A percentile compares a stretch with the other conserved stretches of the same genome.
Conservation (phyloP, 495 filamentous ascomycete species). For the Polyplosphaeria fusca region DNA sequence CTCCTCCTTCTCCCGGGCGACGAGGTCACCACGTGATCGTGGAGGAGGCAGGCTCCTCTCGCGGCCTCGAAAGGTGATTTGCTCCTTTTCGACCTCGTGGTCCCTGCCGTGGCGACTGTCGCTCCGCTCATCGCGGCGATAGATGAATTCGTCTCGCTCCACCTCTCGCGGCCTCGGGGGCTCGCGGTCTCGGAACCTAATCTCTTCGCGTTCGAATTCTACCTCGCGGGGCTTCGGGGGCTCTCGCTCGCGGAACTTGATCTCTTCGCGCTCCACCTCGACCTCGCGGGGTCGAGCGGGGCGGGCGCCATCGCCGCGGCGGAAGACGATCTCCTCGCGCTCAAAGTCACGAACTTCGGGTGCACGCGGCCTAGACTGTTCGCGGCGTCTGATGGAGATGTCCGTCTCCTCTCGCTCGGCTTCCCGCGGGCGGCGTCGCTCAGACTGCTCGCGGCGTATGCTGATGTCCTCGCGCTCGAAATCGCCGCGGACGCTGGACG, state of each 20-base stretch:
- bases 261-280: conserved; percentile 37
- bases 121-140: conserved; percentile 34
- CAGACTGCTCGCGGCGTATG: conserved; percentile 34
- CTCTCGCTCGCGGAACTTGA: conserved; percentile 28
- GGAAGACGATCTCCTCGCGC: conserved; percentile 34
- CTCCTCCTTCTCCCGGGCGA: conserved; percentile 41
- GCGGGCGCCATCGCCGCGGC: conserved; percentile 31
- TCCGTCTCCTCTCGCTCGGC: conserved; percentile 39
- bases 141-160: conserved; percentile 36
- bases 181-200: conserved; percentile 28
- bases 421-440: conserved; percentile 30
- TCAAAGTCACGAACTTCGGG: conserved; percentile 31
- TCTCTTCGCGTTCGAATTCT: conserved; percentile 37
- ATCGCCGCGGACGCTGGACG: conserved; percentile 25
- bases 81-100: conserved; percentile 33
- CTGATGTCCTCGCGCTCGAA: conserved; percentile 44
- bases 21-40: conserved; percentile 29
- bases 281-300: conserved; percentile 28
- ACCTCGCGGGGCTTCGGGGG: conserved; percentile 26
- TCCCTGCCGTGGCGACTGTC: conserved; percentile 32
- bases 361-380: conserved; percentile 14
- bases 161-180: conserved; percentile 15
- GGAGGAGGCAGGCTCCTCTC: conserved; percentile 35
- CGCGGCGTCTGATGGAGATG: conserved; percentile 25
- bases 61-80: conserved; percentile 30